These are phyloP conservation scores for Phlebopus sp. DNA, from an alignment of 1,284 basidiomycete species.

Conservation along the genomic window DNA sequence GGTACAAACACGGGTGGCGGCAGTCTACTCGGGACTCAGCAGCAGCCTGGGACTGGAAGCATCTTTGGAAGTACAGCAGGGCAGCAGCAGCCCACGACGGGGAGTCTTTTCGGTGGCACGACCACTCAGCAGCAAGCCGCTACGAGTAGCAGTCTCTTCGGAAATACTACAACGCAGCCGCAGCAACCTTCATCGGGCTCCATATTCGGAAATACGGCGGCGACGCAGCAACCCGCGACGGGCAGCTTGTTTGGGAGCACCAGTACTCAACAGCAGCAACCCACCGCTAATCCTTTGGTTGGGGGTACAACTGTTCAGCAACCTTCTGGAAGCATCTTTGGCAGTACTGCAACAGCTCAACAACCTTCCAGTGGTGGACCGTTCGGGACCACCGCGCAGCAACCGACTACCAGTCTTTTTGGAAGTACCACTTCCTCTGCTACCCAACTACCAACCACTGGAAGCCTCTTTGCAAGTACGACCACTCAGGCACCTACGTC, in stretches of 20 bases:
- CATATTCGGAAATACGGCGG: constrained; percentile 25
- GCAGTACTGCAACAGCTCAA: constrained; percentile 10
- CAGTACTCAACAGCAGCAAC: constrained; percentile 10
- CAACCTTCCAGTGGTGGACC: constrained; percentile 16
- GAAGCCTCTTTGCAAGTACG: constrained; percentile 15
- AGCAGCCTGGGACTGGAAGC: constrained; percentile 15
- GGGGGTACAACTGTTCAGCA: constrained; percentile 17
- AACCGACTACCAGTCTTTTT: constrained; percentile 1
- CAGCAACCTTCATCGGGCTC: constrained; percentile 3
- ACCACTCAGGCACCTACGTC: constrained; percentile 11
- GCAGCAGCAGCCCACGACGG: constrained; percentile 19
- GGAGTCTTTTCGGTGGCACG: constrained; percentile 24
- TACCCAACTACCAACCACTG: constrained; percentile 13
- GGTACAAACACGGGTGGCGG: constrained; percentile 12
- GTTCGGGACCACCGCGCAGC: constrained; percentile 18
- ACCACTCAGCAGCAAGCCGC: constrained; percentile 19
- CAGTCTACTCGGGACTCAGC: constrained; percentile 22
- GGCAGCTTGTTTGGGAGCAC: constrained; percentile 12
- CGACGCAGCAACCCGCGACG: constrained; percentile 10
- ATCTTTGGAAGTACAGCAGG: constrained; percentile 21
- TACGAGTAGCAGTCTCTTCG: constrained; percentile 19
- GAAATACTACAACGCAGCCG: constrained; percentile 11
- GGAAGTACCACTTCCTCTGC: constrained; percentile 12
- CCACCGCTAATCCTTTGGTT: constrained; percentile 14
- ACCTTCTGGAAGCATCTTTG: constrained; percentile 21